These are phyloP conservation scores for Aspergillus ustus DNA, from an alignment of 2,329 filamentous ascomycete genomes.

Conservation along the genomic window DNA sequence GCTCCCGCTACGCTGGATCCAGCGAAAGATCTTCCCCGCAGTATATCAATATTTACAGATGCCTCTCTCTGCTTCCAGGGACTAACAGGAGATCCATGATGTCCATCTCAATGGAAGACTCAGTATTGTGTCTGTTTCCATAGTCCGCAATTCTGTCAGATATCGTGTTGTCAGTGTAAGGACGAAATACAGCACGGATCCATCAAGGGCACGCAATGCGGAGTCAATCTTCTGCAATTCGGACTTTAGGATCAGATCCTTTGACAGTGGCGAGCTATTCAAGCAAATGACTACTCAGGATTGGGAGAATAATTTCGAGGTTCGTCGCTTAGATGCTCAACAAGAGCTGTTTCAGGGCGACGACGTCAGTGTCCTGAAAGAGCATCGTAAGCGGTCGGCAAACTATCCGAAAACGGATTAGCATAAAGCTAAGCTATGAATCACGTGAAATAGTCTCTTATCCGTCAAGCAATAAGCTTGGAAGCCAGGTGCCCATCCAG, in stretches of 20 bases:
- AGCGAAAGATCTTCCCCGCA: not conserved
- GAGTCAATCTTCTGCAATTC: not conserved
- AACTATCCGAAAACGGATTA: constrained; percentile 5
- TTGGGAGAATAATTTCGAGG: not conserved
- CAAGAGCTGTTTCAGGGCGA: not conserved
- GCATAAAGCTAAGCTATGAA: not conserved
- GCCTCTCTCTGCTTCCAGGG: not conserved
- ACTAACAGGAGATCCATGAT: not conserved
- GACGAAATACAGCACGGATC: not conserved
- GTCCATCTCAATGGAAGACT: not conserved
- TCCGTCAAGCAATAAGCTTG: no score
- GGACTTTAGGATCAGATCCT: not conserved
- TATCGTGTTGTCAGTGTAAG: not conserved
- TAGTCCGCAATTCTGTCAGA: not conserved
- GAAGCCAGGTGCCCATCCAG: no score
- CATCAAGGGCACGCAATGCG: not conserved
- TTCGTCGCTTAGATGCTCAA: not conserved
- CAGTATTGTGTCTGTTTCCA: not conserved
- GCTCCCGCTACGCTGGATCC: not conserved
- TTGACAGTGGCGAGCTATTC: no score
- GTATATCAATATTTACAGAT: not conserved
- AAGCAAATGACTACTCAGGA: not conserved
- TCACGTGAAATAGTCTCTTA: not conserved
- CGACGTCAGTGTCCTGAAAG: not conserved
- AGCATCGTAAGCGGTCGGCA: constrained; percentile 9